Base-by-base conservation (phyloP, 2,329 filamentous ascomycete genomes). In the Fusarium drepaniforme region DNA sequence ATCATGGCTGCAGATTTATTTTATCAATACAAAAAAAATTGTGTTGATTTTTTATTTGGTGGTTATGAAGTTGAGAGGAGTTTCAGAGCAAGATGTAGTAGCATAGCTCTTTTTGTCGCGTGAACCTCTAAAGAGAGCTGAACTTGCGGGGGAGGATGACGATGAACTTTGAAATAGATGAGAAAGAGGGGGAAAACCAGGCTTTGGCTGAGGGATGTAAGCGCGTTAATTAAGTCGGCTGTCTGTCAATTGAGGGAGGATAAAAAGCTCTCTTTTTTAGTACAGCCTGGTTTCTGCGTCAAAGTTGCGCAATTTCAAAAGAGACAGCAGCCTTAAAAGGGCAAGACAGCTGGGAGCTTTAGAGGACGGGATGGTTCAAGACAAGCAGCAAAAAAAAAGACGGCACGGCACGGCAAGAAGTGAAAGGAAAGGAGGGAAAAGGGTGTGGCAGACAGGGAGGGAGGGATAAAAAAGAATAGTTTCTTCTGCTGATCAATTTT, bases 1-100 rank as follows among this genome's bases (percentile, higher is more conserved):
- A 58, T 73, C 77, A 79, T 78, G 51, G 57, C 35, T 58, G 23
- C 40, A 21, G 35, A 2, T 18, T 15, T 35, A 35, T 62, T 37
- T 18, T 18, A n/a, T 33, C 28, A 56, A 56, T 56, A 33, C 49
- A 18, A 53, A 33, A 33, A 23, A 21, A 15, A 21, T 21, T n/a
- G 44, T 16, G n/a, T 44, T 46, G 42, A 16, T 46, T 25, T 46
- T 25, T 16, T 49, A 6, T 16, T 25, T 15, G n/a, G 11, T 23
- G 38, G 38, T 30, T 44, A 28, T 42, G n/a, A 40, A n/a, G 46
- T 42, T 33, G 46, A 18, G 28, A 44, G 11, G 53, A 57, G 28
- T 44, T 59, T 40, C 49, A 56, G 28, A 56, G 28, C 12, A 56
- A 56, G 49, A 21, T 21, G 18, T 56, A 56, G 18, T 56, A 56